Conservation (phyloP, 148 eudicot species). For the Rhododendron kiyosumense region DNA sequence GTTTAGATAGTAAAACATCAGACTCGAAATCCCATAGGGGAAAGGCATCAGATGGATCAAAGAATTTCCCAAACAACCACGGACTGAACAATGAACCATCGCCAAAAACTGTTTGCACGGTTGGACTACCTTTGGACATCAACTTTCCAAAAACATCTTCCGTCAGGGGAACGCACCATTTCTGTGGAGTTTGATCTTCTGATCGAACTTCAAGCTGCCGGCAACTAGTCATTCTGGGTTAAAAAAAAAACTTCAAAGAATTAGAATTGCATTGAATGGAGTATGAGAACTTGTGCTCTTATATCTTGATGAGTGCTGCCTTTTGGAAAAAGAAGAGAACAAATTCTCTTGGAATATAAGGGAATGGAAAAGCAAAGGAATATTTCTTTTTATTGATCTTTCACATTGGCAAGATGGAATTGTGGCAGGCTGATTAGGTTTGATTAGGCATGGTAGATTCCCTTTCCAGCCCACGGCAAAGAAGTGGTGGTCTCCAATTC, state of each 20-base stretch:
- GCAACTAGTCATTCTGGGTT: conserved; percentile 34
- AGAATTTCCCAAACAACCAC: conserved; percentile 78
- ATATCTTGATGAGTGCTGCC: conserved; percentile 17
- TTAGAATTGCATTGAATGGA: not conserved
- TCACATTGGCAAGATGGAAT: not conserved
- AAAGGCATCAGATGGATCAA: conserved; percentile 92
- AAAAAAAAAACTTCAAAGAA: not conserved
- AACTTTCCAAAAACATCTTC: conserved; percentile 59
- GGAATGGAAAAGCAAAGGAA: conserved; percentile 36
- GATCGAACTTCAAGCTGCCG: conserved; percentile 45
- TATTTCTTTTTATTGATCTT: conserved; percentile 16
- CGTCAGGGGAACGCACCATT: conserved; percentile 67
- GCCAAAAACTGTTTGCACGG: conserved; percentile 35
- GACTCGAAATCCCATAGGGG: conserved; percentile 90
- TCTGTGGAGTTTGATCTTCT: conserved; percentile 54
- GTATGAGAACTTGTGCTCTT: conserved; percentile 12
- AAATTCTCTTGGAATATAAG: conserved; percentile 47
- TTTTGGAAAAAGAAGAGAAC: conserved; percentile 28
- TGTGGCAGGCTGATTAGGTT: not conserved
- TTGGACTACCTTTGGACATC: conserved; percentile 34
- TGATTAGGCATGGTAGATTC: conserved; percentile 9
- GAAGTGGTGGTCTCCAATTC: conserved; percentile 1
- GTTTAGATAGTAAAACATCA: conserved; percentile 40
- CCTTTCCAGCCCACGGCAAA: conserved; percentile 1
- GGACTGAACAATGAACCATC: conserved; percentile 81